phyloP scores from a whole-genome alignment of 768 basidiomycete genomes.

The Leccinum obscurum region DNA sequence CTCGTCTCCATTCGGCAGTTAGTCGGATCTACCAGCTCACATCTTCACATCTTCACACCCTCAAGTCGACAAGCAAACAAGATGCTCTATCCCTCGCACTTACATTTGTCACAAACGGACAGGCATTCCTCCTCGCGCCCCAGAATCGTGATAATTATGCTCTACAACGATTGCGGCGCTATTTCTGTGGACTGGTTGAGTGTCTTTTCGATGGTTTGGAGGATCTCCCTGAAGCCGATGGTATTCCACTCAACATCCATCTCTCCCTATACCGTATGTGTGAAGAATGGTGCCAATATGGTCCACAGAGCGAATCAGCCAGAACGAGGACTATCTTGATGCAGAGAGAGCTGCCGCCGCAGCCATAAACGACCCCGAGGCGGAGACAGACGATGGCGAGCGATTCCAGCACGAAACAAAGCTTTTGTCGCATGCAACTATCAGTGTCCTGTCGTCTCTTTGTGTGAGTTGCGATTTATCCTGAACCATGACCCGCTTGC shows the following conservation, averaged over 20 bases:
- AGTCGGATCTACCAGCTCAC: slow-evolving; percentile 89
- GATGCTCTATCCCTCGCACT: slow-evolving; percentile 77
- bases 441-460: slow-evolving; percentile 78
- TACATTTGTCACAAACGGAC: slow-evolving; percentile 83
- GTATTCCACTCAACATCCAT: slow-evolving; percentile 71
- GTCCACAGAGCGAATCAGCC: slow-evolving; percentile 66
- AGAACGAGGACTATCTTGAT: slow-evolving; percentile 70
- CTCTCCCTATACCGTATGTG: slow-evolving; percentile 80
- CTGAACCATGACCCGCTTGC: neutral
- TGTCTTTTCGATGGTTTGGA: slow-evolving; percentile 78
- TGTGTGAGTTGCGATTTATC: slow-evolving; percentile 58
- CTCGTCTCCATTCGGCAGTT: slow-evolving; percentile 80
- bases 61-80: slow-evolving; percentile 66
- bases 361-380: slow-evolving; percentile 46
- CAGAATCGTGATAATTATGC: slow-evolving; percentile 76
- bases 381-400: slow-evolving; percentile 52
- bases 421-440: slow-evolving; percentile 74
- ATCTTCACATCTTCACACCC: slow-evolving; percentile 70
- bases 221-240: slow-evolving; percentile 68
- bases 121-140: slow-evolving; percentile 68
- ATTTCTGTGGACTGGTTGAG: slow-evolving; percentile 89
- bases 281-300: slow-evolving; percentile 92
- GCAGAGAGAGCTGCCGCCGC: too few species aligned
- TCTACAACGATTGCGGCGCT: slow-evolving; percentile 79
- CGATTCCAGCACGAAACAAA: slow-evolving; percentile 70